Percentiles rank a stretch among this genome's conserved stretches.
Conservation (phyloP, 2,329 filamentous ascomycete genomes). For the Apiospora malaysiana region DNA sequence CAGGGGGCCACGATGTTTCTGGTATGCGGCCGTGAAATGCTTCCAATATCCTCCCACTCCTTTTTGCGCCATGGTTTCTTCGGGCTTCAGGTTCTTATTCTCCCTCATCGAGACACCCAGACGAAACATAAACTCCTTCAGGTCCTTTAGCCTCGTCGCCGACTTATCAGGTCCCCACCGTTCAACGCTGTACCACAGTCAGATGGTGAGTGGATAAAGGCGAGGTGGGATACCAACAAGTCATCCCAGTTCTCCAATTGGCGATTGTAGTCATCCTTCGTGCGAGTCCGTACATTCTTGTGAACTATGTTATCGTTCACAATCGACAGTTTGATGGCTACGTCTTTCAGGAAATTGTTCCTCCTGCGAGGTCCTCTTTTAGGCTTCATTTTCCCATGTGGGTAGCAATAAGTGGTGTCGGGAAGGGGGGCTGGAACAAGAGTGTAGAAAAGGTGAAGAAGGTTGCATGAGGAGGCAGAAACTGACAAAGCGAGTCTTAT, state of each 20-base stretch:
- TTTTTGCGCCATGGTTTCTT: neutral
- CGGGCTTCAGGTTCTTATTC: neutral
- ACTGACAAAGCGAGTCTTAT: neutral
- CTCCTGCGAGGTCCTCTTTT: neutral
- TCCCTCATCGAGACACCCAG: neutral
- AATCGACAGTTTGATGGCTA: neutral
- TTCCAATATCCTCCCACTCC: conserved; percentile 22
- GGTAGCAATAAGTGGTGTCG: neutral
- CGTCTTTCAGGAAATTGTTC: neutral
- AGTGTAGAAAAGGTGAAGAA: neutral
- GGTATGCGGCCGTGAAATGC: conserved; percentile 21
- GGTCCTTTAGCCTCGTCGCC: neutral
- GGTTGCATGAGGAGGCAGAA: neutral
- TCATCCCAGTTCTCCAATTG: neutral
- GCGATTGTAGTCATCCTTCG: neutral
- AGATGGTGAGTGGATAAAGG: neutral
- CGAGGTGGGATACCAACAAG: neutral
- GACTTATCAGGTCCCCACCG: neutral
- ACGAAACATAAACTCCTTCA: conserved; percentile 10
- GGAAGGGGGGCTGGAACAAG: no score
- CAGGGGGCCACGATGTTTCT: neutral
- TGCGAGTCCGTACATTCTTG: neutral
- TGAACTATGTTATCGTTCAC: neutral
- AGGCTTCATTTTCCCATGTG: neutral
- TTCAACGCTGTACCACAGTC: neutral